These are phyloP conservation scores for Diaporthe australafricana DNA, from an alignment of 2,329 filamentous ascomycete species.

Conservation along the genomic window DNA sequence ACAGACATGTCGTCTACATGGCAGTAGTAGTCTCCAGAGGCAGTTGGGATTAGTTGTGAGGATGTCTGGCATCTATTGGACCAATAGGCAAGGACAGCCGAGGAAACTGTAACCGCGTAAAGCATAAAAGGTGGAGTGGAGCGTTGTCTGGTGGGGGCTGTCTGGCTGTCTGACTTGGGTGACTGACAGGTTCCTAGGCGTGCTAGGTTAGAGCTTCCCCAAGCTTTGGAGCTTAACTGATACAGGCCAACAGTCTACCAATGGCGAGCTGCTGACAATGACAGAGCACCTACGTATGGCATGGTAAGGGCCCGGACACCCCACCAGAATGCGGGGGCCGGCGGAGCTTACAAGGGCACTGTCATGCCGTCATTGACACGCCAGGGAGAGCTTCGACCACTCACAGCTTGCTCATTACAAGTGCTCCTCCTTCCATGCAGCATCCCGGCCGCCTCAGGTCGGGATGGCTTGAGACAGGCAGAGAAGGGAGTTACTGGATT, in stretches of 20 bases:
- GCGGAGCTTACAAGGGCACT: not conserved
- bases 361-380: constrained; percentile 29
- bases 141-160: too few relatives aligned
- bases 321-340: constrained; percentile 12
- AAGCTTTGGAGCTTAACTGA: not conserved
- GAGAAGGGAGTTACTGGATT: not conserved
- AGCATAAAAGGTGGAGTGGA: too few relatives aligned
- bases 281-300: constrained; percentile 4
- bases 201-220: not conserved
- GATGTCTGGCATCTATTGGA: too few relatives aligned
- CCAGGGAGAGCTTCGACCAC: constrained; percentile 31
- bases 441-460: constrained; percentile 24
- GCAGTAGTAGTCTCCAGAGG: too few relatives aligned
- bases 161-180: too few relatives aligned
- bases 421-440: constrained; percentile 1
- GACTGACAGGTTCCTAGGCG: not conserved
- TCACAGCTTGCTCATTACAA: constrained; percentile 30
- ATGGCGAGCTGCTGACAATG: constrained; percentile 3
- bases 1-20: too few relatives aligned
- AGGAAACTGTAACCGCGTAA: too few relatives aligned
- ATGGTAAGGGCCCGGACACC: not conserved
- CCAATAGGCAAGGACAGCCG: too few relatives aligned
- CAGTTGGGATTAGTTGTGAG: too few relatives aligned
- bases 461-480: not conserved
- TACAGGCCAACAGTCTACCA: not conserved